Base-by-base conservation (phyloP, 116 monocot genomes). In the Cymodocea nodosa region DNA sequence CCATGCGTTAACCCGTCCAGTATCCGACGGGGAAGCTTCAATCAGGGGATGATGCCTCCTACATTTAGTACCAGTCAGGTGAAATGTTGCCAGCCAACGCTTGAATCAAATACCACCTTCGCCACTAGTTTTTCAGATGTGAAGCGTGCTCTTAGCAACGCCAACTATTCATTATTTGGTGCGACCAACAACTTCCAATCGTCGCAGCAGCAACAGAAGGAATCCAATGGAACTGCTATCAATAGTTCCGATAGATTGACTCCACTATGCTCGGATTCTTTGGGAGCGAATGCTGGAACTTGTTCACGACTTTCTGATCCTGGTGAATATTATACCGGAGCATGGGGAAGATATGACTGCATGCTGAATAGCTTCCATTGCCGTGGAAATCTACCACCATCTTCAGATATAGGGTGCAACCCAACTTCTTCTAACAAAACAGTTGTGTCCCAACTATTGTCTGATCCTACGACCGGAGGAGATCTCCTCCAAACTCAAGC, bases 41-140 rank as follows among this genome's bases (percentile, higher is more conserved):
- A 12, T 10, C 44, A 44, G 44, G 44, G 44, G 9, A 44, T 44
- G 44, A 30, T 30, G 30, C 2, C 30, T 30, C 44, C 44, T 6
- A 1, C 84, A 62, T 52, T 70, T 59, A 84, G 75, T 56, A 35
- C 68, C 11, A 71, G 82, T 70, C 73, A 83, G 52, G 39, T 81
- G 54, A 76, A 75, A 66, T 73, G 71, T 24, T 56, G 64, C 24
- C 83, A 78, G 15, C 34, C 63, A 44, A 40, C 60, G 4, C 67
- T 62, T 60, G 77, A 86, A 53, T 51, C 52, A 63, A 79, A 69
- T 36, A 68, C 56, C 35, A 51, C 51, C 30, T 74, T 77, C 16
- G 66, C 74, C 11, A 67, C 1, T 10, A 73, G 68, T 48, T 66
- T 80, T 22, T 74, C 82, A 56, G 67, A 60, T 13, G 60, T 6